Evolutionary conservation across 1,284 basidiomycete species (phyloP).

Genomic region (Papiliotrema nemorosa): DNA sequence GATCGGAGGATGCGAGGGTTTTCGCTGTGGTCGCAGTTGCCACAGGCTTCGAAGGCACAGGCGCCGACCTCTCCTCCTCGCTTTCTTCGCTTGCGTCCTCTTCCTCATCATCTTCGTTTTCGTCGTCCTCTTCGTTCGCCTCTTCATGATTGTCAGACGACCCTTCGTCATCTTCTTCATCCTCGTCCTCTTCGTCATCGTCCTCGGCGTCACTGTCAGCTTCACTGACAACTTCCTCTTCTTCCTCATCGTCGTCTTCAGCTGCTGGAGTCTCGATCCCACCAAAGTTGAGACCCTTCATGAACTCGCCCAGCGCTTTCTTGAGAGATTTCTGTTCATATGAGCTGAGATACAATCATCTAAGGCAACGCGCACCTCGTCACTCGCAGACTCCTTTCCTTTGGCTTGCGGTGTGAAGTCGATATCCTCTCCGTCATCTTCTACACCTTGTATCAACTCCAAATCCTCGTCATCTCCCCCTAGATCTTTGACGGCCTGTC

Average conservation of each 20-base stretch:
- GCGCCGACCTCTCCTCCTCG: not conserved
- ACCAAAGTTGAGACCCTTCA: constrained; percentile 57
- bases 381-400: constrained; percentile 34
- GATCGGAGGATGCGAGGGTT: constrained; percentile 9
- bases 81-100: not conserved
- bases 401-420: constrained; percentile 13
- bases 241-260: constrained; percentile 42
- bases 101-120: constrained; percentile 1
- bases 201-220: constrained; percentile 38
- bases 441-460: constrained; percentile 53
- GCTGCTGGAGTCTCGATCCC: constrained; percentile 16
- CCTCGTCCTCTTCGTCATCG: constrained; percentile 33
- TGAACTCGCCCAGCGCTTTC: constrained; percentile 60
- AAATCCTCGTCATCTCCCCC: constrained; percentile 57
- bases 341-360: constrained; percentile 17
- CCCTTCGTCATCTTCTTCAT: constrained; percentile 39
- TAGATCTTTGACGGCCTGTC: constrained; percentile 52
- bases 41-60: too few relatives aligned
- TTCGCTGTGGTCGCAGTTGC: constrained; percentile 2
- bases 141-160: constrained; percentile 32
- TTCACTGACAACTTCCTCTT: constrained; percentile 40
- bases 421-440: constrained; percentile 45
- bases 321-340: constrained; percentile 52
- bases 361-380: constrained; percentile 1
- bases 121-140: constrained; percentile 26